Conservation (phyloP, 1,139 yeast genomes). For the Oligophagozyma castellii region DNA sequence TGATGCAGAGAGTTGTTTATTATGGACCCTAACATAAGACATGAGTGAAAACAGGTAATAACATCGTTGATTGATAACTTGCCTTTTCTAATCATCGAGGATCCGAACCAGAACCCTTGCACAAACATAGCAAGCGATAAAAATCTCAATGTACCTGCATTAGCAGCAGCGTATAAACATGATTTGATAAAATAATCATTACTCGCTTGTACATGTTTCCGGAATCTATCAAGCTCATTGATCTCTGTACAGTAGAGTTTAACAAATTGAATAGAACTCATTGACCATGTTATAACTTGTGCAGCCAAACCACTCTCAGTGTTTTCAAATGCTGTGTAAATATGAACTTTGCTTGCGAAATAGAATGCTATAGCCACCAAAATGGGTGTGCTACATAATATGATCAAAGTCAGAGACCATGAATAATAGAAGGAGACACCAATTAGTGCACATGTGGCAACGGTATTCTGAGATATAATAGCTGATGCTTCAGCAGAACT, state of each 20-base stretch:
- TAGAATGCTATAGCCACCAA: constrained; percentile 37
- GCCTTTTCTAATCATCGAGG: constrained; percentile 41
- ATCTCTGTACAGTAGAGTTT: constrained; percentile 47
- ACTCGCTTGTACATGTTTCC: constrained; percentile 29
- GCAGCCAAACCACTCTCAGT: constrained; percentile 41
- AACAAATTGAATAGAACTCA: constrained; percentile 46
- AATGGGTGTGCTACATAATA: constrained; percentile 59
- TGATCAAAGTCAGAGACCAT: constrained; percentile 72
- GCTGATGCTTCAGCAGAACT: constrained; percentile 63
- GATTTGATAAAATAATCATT: constrained; percentile 35
- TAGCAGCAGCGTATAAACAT: constrained; percentile 39
- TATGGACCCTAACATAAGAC: constrained; percentile 53
- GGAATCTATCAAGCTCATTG: constrained; percentile 36
- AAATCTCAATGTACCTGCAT: constrained; percentile 43
- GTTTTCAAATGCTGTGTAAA: constrained; percentile 46
- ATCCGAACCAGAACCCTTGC: constrained; percentile 88
- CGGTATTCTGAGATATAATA: constrained; percentile 35
- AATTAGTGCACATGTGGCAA: constrained; percentile 42
- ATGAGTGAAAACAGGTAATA: constrained; percentile 71
- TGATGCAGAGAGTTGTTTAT: constrained; percentile 40
- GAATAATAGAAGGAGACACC: constrained; percentile 61
- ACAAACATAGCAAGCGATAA: constrained; percentile 64
- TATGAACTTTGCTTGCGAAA: constrained; percentile 40
- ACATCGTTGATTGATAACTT: constrained; percentile 46
- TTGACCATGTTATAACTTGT: constrained; percentile 54